Evolutionary conservation across 345 rosid genomes (phyloP), one percentile per base, ranked within the genome.

Genomic region (Carallia pectinifolia): DNA sequence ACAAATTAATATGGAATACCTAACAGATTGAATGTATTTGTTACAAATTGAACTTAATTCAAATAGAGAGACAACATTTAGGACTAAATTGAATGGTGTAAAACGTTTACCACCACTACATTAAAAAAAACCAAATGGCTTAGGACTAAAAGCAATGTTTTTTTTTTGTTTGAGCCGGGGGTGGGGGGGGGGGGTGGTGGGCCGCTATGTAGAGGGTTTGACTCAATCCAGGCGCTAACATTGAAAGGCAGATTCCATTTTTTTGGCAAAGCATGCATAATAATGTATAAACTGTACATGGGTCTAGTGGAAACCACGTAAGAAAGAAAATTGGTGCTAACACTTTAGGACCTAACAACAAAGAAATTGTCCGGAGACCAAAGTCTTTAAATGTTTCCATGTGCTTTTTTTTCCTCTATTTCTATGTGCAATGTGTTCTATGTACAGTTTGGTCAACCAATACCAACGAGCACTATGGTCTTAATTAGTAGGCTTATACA

Each of bases 281-380:
- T 33, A 33, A 12, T 44, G 50, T 12, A 44, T 44, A 12, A 4
- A 44, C 4, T 12, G 16, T 44, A 44, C 50, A 7, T 15, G 47
- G 37, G 61, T 47, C 47, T 23, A 76, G 78, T 76, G 79, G 85
- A 75, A 36, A 65, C 76, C 80, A 50, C 71, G 16, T 19, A 48
- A 55, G 71, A 56, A 47, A 17, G 13, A 50, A 40, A 18, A 44
- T 9, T 16, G 31, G 23, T 15, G n/a, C 30, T 56, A 53, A 40
- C 69, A 44, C 66, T 65, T 10, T 29, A 53, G 12, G 48, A 63
- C 77, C 81, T 50, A 77, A 71, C 81, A 68, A 44, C 47, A n/a
- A 53, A 65, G 61, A 27, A 62, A 71, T 10, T 44, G 1, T 12
- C 50, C 17, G 3, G 17, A 44, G 50, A 44, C 12, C 37, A 4